Base-by-base conservation (phyloP, 2,329 filamentous ascomycete species). In the Colletotrichum lupini region DNA sequence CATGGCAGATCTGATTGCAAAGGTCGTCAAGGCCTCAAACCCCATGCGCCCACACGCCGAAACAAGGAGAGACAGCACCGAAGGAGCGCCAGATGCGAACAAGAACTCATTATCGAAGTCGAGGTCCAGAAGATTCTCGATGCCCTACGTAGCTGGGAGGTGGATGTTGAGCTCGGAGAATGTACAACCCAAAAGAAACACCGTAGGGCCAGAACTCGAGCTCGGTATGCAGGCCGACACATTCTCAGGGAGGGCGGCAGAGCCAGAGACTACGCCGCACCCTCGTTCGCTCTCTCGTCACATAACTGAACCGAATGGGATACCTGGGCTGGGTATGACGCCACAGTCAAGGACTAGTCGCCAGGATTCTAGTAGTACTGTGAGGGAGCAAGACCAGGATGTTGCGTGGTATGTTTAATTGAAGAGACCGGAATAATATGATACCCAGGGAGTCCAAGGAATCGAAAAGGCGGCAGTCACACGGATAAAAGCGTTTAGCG, bases 1-100 rank as follows among this genome's bases (percentile, higher is more conserved):
- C 19, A 87, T 88, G 85, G 85, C 86, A 61, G 84, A 85, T 30
- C 82, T 88, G 5, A 87, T 87, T 72, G 82, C 77, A 3, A 84
- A 82, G 37, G 77, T 81, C 3, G 75, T 80, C 1, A 64, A 56
- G 28, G 59, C 72, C 4, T 77, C 75, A 74, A 62, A 92, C 85
- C 53, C 70, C 0, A 56, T 73, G 46, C 69, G 58, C 1, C 66
- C 67, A 0, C 67, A 70, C 5, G 46, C 63, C 2, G 59, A 60
- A 14, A 32, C 67, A 1, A 35, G 67, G 5, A 32, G 60, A 14
- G 24, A 70, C 22, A 61, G 56, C 9, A 70, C 61, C 22, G 70
- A 73, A 1, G 26, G 28, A 4, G 11, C 42, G 2, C 49, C 60
- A 1, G 3, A 9, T 24, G 7, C 60, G 0, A 65, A 37, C 22